A percentile compares a stretch with the other conserved stretches of the same genome.
Evolutionary conservation across 108 stramenopile species (phyloP).

Genomic region (Fragilaria crotonensis): DNA sequence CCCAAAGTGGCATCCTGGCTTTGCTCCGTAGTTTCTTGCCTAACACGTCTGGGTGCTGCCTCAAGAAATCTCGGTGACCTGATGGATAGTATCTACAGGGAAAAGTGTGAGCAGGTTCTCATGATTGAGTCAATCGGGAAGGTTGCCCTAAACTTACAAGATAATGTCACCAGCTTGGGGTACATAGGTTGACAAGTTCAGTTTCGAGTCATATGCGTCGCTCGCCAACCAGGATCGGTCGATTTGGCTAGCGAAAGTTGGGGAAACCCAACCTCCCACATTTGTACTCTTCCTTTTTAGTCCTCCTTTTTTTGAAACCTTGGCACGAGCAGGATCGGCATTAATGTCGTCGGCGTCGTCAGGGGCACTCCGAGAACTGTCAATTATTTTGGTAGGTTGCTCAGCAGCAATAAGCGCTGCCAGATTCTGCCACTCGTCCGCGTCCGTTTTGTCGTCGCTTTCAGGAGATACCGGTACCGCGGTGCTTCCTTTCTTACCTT

Average conservation of each 20-base stretch:
- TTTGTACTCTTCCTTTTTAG: slow-evolving; percentile 4
- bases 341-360: background rate
- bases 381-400: too few species aligned
- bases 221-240: slow-evolving; percentile 38
- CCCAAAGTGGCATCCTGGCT: slow-evolving; percentile 34
- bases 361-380: too few species aligned
- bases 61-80: slow-evolving; percentile 30
- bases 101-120: background rate
- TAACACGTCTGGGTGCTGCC: slow-evolving; percentile 25
- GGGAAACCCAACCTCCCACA: slow-evolving; percentile 49
- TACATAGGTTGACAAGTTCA: slow-evolving; percentile 21
- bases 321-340: background rate
- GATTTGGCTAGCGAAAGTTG: slow-evolving; percentile 18
- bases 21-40: slow-evolving; percentile 14
- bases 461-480: background rate
- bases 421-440: background rate
- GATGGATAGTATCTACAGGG: slow-evolving; percentile 32
- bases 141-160: slow-evolving; percentile 29
- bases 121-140: background rate
- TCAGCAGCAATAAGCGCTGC: background rate
- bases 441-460: background rate
- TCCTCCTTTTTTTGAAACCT: background rate
- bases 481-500: background rate
- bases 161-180: slow-evolving; percentile 46
- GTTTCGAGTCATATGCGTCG: slow-evolving; percentile 7